Evolutionary conservation across 2,329 filamentous ascomycete species (phyloP).

Genomic region (Pyricularia grisea): DNA sequence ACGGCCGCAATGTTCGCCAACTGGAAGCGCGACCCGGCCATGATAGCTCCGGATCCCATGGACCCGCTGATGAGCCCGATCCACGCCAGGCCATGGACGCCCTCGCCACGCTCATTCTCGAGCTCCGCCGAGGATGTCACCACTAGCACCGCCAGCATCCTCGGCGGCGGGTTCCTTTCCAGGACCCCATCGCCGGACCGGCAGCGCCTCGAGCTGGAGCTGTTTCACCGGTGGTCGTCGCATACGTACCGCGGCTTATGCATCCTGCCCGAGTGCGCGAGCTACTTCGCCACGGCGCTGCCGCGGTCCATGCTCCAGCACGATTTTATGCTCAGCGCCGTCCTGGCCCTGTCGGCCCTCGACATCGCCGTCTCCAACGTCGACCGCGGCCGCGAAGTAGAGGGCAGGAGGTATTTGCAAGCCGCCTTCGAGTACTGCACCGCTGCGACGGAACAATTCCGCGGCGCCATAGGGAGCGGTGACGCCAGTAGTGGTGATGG

Average conservation of each 20-base stretch:
- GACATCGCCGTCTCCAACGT: neutral
- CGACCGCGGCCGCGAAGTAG: neutral
- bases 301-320: neutral
- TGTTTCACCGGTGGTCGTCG: neutral
- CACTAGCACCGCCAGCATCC: neutral
- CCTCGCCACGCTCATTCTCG: neutral
- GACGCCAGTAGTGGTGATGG: neutral
- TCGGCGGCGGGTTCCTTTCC: neutral
- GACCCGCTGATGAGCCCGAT: neutral
- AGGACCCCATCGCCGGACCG: neutral
- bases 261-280: neutral
- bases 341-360: neutral
- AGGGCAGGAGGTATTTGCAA: neutral
- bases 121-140: neutral
- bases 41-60: neutral
- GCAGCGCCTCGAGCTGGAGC: neutral
- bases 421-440: neutral
- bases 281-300: neutral
- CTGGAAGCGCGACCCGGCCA: neutral
- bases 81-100: neutral
- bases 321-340: neutral
- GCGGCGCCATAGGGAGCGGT: neutral
- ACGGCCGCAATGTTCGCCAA: neutral
- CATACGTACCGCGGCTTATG: neutral
- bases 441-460: neutral